Conservation (phyloP, 768 basidiomycete species). For the Cyathus striatus region DNA sequence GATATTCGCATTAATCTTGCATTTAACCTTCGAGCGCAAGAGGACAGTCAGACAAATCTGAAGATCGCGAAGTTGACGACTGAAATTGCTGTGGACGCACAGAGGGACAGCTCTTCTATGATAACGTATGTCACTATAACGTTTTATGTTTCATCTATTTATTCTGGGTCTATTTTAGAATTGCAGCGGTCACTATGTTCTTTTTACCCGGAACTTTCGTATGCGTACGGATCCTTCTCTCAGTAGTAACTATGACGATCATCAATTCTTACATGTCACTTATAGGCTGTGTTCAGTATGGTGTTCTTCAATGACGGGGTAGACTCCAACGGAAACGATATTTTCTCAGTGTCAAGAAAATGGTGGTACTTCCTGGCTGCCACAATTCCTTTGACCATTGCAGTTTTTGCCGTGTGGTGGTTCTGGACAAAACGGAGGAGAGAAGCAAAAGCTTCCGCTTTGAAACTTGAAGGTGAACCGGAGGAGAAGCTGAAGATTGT, state of each 20-base stretch:
- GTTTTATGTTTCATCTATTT: not conserved
- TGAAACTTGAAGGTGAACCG: too few species aligned
- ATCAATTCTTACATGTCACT: conserved; percentile 11
- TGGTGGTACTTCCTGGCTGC: conserved; percentile 14
- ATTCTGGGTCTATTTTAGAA: conserved; percentile 6
- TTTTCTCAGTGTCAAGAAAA: conserved; percentile 6
- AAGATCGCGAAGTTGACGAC: conserved; percentile 12
- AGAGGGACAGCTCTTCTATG: conserved; percentile 19
- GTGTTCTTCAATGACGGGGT: conserved; percentile 12
- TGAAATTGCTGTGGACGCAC: conserved; percentile 13
- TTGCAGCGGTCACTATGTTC: conserved; percentile 19
- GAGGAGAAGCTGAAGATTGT: too few species aligned
- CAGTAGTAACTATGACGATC: not conserved
- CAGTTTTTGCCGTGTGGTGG: conserved; percentile 12
- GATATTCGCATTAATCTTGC: too few species aligned
- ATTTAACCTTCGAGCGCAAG: too few species aligned
- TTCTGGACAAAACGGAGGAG: conserved; percentile 4
- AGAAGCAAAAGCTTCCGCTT: too few species aligned
- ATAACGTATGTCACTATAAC: conserved; percentile 13
- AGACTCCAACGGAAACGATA: conserved; percentile 3
- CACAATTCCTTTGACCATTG: conserved; percentile 15
- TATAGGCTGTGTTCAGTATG: too few species aligned
- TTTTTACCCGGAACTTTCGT: conserved; percentile 22
- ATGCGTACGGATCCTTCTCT: conserved; percentile 8
- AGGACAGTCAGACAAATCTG: too few species aligned